Conservation (phyloP, 129 eudicot genomes). For the Glebionis coronaria region DNA sequence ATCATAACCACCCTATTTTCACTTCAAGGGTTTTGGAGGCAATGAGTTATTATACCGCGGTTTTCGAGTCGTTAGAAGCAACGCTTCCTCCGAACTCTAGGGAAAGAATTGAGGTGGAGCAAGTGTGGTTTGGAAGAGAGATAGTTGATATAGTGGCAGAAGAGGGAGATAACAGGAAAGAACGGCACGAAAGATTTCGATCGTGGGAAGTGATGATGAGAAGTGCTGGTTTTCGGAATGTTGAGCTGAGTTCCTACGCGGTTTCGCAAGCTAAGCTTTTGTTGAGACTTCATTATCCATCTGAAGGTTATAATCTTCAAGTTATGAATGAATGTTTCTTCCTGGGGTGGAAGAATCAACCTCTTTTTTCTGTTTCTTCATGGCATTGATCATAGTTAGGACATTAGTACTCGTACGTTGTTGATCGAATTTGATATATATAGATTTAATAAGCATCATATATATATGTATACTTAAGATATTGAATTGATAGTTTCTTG, state of each 20-base stretch:
- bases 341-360: slow-evolving; percentile 88
- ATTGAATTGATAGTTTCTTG: slow-evolving; percentile 3
- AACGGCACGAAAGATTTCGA: slow-evolving; percentile 62
- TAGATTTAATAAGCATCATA: slow-evolving; percentile 12
- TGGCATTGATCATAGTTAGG: slow-evolving; percentile 47
- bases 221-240: slow-evolving; percentile 46
- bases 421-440: not conserved
- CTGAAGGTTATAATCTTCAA: slow-evolving; percentile 74
- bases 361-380: slow-evolving; percentile 86
- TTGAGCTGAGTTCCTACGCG: slow-evolving; percentile 63
- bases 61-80: slow-evolving; percentile 84
- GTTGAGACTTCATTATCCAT: slow-evolving; percentile 84
- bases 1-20: slow-evolving; percentile 62
- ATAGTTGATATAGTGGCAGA: slow-evolving; percentile 57
- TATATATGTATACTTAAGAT: slow-evolving; percentile 3
- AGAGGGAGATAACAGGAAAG: slow-evolving; percentile 54
- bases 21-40: slow-evolving; percentile 53
- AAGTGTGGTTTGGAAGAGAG: slow-evolving; percentile 79
- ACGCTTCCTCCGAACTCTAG: slow-evolving; percentile 78
- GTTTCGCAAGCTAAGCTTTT: slow-evolving; percentile 76
- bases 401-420: too few species aligned
- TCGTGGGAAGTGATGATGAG: slow-evolving; percentile 77
- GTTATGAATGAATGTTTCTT: slow-evolving; percentile 49
- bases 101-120: slow-evolving; percentile 69
- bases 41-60: slow-evolving; percentile 59